These are phyloP conservation scores for Mentha longifolia DNA, from an alignment of 257 asterid genomes.

Conservation along the genomic window DNA sequence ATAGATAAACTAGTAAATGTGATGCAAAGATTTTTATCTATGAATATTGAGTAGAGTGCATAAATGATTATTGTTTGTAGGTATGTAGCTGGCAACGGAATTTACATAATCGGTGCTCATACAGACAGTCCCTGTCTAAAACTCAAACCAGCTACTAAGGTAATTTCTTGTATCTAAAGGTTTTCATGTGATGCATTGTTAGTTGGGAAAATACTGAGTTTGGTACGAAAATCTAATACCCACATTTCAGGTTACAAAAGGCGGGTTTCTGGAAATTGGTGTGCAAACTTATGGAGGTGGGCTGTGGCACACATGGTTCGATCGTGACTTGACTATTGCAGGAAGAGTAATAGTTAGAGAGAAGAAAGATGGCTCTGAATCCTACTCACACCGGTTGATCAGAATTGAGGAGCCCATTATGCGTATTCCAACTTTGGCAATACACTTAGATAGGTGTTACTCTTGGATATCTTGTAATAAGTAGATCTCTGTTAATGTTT, in stretches of 20 bases:
- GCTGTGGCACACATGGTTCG: conserved; percentile 99
- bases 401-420: conserved; percentile 84
- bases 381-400: conserved; percentile 73
- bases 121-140: conserved; percentile 95
- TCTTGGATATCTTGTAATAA: conserved; percentile 14
- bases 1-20: conserved; percentile 1
- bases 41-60: conserved; percentile 7
- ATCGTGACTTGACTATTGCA: conserved; percentile 88
- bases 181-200: neutral
- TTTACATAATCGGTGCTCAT: conserved; percentile 90
- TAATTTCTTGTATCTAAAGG: conserved; percentile 28
- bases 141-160: conserved; percentile 87
- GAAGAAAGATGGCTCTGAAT: conserved; percentile 60
- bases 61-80: conserved; percentile 44
- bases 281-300: conserved; percentile 98
- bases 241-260: conserved; percentile 69
- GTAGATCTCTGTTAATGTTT: conserved; percentile 7
- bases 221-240: neutral
- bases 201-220: neutral
- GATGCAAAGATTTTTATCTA: neutral
- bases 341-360: conserved; percentile 79
- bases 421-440: conserved; percentile 95
- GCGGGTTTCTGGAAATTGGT: conserved; percentile 93
- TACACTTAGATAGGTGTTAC: conserved; percentile 88
- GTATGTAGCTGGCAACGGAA: conserved; percentile 84